Percentiles rank a stretch among this genome's conserved stretches.
Evolutionary conservation across 805 yeast genomes (phyloP).

Genomic region (Candida manassasensis): DNA sequence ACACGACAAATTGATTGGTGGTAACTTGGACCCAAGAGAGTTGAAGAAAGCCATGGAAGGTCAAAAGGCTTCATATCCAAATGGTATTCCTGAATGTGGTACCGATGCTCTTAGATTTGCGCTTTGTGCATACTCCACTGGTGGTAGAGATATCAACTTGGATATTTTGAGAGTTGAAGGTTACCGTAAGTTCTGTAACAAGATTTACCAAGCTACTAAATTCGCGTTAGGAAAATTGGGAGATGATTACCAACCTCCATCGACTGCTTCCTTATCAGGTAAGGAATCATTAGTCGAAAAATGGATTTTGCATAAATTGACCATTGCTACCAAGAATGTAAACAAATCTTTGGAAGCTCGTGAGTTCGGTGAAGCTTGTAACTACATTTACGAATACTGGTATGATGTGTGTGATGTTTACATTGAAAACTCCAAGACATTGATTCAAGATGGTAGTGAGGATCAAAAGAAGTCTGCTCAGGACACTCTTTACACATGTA

Average conservation of each 20-base stretch:
- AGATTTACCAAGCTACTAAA: slow-evolving; percentile 98
- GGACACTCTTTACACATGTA: slow-evolving; percentile 88
- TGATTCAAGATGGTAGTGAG: slow-evolving; percentile 86
- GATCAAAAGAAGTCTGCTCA: slow-evolving; percentile 84
- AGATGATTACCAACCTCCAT: slow-evolving; percentile 79
- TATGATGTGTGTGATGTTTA: slow-evolving; percentile 94
- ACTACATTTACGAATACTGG: slow-evolving; percentile 91
- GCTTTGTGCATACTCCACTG: slow-evolving; percentile 95
- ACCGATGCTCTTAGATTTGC: slow-evolving; percentile 98
- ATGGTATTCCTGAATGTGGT: slow-evolving; percentile 99
- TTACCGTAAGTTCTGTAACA: slow-evolving; percentile 98
- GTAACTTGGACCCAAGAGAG: slow-evolving; percentile 89
- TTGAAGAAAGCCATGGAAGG: slow-evolving; percentile 83
- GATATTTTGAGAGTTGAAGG: slow-evolving; percentile 97
- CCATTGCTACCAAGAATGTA: slow-evolving; percentile 60
- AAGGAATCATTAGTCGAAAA: slow-evolving; percentile 88
- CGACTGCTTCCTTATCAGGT: slow-evolving; percentile 58
- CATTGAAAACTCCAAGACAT: slow-evolving; percentile 93
- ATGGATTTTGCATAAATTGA: slow-evolving; percentile 90
- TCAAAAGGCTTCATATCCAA: slow-evolving; percentile 85
- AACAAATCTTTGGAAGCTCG: slow-evolving; percentile 71
- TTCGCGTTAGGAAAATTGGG: slow-evolving; percentile 93
- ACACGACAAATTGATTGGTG: slow-evolving; percentile 69
- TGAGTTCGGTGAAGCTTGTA: slow-evolving; percentile 85
- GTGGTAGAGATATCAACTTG: slow-evolving; percentile 96